These are phyloP conservation scores for Melaleuca alternifolia DNA, from an alignment of 345 rosid species.

Conservation along the genomic window DNA sequence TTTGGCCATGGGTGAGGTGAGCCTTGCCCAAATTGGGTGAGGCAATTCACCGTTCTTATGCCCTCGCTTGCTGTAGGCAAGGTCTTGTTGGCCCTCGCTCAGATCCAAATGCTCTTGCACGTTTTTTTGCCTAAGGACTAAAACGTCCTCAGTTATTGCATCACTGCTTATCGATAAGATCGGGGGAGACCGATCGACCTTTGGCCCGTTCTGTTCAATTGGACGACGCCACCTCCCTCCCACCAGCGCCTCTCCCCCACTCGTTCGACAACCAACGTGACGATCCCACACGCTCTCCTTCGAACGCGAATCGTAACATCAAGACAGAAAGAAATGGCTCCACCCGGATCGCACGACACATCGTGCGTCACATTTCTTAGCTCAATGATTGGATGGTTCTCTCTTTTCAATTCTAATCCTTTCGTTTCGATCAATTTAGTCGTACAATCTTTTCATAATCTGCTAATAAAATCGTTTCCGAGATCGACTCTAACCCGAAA, in stretches of 20 bases:
- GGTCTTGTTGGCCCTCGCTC: no score
- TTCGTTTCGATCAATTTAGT: background rate
- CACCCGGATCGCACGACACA: background rate
- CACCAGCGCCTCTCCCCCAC: background rate
- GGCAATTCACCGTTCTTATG: no score
- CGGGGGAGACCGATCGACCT: background rate
- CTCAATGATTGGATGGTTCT: accelerated
- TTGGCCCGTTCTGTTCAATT: background rate
- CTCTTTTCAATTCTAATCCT: accelerated
- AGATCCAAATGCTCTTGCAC: no score
- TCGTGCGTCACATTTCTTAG: background rate
- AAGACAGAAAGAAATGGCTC: background rate
- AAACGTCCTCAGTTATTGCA: background rate
- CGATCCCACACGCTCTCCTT: background rate
- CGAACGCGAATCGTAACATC: background rate
- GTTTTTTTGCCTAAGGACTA: no score
- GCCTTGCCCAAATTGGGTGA: no score
- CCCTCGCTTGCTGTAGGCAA: no score
- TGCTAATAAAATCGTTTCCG: background rate
- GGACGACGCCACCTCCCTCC: background rate
- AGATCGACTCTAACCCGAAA: background rate
- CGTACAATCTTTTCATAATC: accelerated
- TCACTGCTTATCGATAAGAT: background rate
- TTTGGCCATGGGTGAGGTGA: no score
- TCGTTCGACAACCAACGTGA: background rate